These are phyloP conservation scores for Hypoxylon sp. DNA, from an alignment of 2,329 filamentous ascomycete species.

Conservation along the genomic window DNA sequence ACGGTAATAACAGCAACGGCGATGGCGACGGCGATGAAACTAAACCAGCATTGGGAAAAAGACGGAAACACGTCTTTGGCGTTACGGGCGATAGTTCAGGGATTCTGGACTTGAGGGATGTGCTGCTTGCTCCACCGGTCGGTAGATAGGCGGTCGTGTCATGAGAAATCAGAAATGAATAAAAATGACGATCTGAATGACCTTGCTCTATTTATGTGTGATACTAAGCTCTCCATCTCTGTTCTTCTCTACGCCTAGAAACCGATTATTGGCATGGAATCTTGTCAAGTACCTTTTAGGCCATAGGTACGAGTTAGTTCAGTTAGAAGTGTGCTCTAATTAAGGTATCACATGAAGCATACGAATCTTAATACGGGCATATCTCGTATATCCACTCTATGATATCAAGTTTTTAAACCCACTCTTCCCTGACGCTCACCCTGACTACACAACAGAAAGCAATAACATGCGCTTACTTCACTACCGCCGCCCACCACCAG, in stretches of 20 bases:
- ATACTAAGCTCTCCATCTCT: not conserved
- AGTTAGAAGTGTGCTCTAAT: not conserved
- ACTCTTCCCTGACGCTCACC: not conserved
- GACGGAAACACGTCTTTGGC: slow-evolving; percentile 37
- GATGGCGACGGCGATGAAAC: not conserved
- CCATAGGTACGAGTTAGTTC: not conserved
- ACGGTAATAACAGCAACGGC: not conserved
- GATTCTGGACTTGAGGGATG: slow-evolving; percentile 33
- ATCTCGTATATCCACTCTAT: not conserved
- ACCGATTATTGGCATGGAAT: not conserved
- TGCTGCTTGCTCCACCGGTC: slow-evolving; percentile 30
- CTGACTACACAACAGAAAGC: not conserved
- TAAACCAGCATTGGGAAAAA: slow-evolving; percentile 47
- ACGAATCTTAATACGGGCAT: not conserved
- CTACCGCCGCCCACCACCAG: slow-evolving; percentile 18
- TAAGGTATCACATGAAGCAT: not conserved
- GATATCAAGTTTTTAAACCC: not conserved
- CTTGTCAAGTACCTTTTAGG: not conserved
- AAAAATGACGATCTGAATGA: slow-evolving; percentile 43
- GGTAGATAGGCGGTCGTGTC: slow-evolving; percentile 34
- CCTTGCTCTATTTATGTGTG: not conserved
- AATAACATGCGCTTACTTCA: slow-evolving; percentile 5
- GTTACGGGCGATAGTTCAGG: slow-evolving; percentile 41
- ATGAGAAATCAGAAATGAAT: slow-evolving; percentile 46
- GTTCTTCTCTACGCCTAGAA: not conserved